Evolutionary conservation across 1,284 basidiomycete genomes (phyloP), one percentile per base, ranked within the genome.

Genomic region (Pterulicium gracile): DNA sequence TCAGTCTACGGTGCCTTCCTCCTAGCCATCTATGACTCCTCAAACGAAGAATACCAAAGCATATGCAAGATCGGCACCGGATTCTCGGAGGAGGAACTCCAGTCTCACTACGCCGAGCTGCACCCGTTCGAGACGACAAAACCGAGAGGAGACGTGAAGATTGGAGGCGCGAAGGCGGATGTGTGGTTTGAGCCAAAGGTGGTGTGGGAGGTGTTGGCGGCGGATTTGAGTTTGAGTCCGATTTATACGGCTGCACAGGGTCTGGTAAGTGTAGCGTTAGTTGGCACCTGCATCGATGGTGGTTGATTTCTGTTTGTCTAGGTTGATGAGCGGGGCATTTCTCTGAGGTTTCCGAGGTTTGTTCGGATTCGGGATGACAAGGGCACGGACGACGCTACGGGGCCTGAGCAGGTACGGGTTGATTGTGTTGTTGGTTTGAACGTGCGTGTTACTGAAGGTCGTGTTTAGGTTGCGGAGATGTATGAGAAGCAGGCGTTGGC

Each of bases 31-130:
- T 97, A 92, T 61, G 94, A 98, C 60, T 70, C 79, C 43, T 92
- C 96, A 55, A 74, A 82, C 4, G 92, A 96, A 62, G 85, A 88
- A 59, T 96, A 79, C 61, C 94, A 97, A 60, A 94, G 92, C 2
- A 92, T 96, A 47, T 98, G 96, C 76, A 98, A 98, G 67, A 96
- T 98, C 54, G 96, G 96, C 2, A 99, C 96, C 0, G 96, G 96
- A 0, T 98, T 99, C 68, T 88, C 86, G 45, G 96, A 99, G 56
- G 92, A 97, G 61, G 72, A 79, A 49, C 68, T 98, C 27, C 81
- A 88, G 56, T 63, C 74, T n/a, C 90, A 95, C 58, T 87, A 88
- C 61, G 76, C 83, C n/a, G 71, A 75, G 19, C 75, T 98, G 24
- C 82, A 89, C 55, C 79, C 84, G 3, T 71, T 94, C 27, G 90